Conservation (phyloP, 805 yeast species). For the Monosporozyma servazzii region DNA sequence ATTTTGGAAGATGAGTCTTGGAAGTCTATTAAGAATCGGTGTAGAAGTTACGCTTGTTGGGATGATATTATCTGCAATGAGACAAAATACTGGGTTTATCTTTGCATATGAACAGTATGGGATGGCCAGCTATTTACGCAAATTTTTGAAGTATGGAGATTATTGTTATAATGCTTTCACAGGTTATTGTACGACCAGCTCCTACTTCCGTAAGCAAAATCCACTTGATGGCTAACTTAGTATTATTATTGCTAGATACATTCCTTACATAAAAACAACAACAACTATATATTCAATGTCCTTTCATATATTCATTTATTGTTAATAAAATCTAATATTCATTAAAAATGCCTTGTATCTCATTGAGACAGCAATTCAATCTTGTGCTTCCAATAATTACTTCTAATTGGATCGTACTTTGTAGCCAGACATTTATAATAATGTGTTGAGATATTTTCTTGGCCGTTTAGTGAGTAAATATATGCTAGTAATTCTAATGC, state of each 20-base stretch:
- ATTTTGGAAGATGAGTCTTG: slow-evolving; percentile 9
- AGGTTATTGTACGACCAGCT: background rate
- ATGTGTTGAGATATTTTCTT: slow-evolving; percentile 31
- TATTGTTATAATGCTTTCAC: slow-evolving; percentile 35
- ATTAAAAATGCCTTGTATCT: background rate
- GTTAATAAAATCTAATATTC: background rate
- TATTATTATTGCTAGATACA: background rate
- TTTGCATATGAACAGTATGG: slow-evolving; percentile 29
- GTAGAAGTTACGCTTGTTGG: slow-evolving; percentile 73
- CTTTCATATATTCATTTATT: background rate
- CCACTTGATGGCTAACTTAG: background rate
- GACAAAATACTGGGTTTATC: slow-evolving; percentile 70
- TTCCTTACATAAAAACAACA: background rate
- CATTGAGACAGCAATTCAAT: slow-evolving; percentile 10
- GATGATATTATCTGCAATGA: slow-evolving; percentile 76
- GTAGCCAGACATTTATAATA: slow-evolving; percentile 44
- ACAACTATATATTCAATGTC: background rate
- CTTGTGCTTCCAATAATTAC: slow-evolving; percentile 51
- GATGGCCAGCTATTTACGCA: slow-evolving; percentile 40
- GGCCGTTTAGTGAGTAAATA: slow-evolving; percentile 32
- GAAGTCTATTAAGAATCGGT: slow-evolving; percentile 47
- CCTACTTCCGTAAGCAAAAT: background rate
- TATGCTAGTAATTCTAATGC: slow-evolving; percentile 59
- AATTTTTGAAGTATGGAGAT: slow-evolving; percentile 55
- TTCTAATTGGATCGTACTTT: slow-evolving; percentile 54